Evolutionary conservation across 768 basidiomycete genomes (phyloP).

Genomic region (Fibroporia radiculosa): DNA sequence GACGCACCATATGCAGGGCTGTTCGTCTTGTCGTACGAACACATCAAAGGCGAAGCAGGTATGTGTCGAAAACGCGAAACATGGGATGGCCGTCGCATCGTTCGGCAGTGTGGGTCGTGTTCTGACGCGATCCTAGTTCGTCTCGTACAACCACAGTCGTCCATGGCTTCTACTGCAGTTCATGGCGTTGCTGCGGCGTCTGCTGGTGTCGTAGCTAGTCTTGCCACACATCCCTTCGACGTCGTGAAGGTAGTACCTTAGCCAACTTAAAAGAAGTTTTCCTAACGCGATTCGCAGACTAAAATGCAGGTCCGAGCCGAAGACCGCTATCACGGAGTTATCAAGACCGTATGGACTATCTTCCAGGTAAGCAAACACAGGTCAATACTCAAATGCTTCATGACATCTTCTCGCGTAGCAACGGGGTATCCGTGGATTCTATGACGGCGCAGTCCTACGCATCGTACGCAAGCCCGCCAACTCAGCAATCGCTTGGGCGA

Average conservation of each 20-base stretch:
- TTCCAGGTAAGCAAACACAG: slow-evolving; percentile 69
- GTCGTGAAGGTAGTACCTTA: slow-evolving; percentile 88
- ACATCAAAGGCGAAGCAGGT: slow-evolving; percentile 71
- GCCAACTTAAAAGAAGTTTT: too few relatives aligned
- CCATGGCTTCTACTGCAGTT: slow-evolving; percentile 40
- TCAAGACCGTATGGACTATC: slow-evolving; percentile 55
- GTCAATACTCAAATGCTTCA: slow-evolving; percentile 1
- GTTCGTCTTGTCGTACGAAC: slow-evolving; percentile 84
- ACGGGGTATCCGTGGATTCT: slow-evolving; percentile 74
- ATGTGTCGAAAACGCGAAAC: too few relatives aligned
- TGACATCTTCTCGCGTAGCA: slow-evolving; percentile 37
- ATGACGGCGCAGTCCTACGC: slow-evolving; percentile 79
- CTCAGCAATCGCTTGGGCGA: slow-evolving; percentile 88
- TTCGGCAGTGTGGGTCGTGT: too few relatives aligned
- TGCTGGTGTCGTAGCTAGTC: slow-evolving; percentile 78
- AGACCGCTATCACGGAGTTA: slow-evolving; percentile 64
- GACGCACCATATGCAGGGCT: slow-evolving; percentile 94
- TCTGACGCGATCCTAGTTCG: too few relatives aligned
- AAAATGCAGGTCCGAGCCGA: slow-evolving; percentile 87
- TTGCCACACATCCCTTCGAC: slow-evolving; percentile 89
- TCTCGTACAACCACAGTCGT: slow-evolving; percentile 26
- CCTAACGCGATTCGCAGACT: slow-evolving; percentile 42
- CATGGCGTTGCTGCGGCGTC: slow-evolving; percentile 66
- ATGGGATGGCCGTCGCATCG: too few relatives aligned
- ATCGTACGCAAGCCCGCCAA: slow-evolving; percentile 81